Percentiles rank a stretch among this genome's conserved stretches.
Evolutionary conservation across 108 stramenopile genomes (phyloP).

Genomic region (Fistulifera pelliculosa): DNA sequence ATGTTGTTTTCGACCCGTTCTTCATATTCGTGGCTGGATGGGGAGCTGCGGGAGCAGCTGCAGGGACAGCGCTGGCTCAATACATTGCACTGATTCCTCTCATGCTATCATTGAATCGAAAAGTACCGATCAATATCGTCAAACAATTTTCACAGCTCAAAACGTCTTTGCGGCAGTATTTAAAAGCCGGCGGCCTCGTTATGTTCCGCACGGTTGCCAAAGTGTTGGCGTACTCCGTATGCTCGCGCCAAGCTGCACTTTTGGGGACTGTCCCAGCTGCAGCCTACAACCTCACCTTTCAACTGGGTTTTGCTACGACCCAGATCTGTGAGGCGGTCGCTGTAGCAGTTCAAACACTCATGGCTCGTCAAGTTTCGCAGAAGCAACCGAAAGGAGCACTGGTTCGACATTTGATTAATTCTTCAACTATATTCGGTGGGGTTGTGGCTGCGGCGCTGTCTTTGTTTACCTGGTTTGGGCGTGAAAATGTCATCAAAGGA

Average conservation of each 20-base stretch:
- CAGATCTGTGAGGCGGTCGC: slow-evolving; percentile 87
- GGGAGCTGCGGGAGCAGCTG: slow-evolving; percentile 87
- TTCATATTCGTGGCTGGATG: slow-evolving; percentile 77
- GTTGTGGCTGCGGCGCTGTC: slow-evolving; percentile 51
- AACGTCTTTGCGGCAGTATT: slow-evolving; percentile 50
- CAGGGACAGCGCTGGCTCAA: slow-evolving; percentile 83
- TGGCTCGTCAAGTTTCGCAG: slow-evolving; percentile 63
- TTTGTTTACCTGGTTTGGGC: slow-evolving; percentile 62
- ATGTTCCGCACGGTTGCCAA: slow-evolving; percentile 77
- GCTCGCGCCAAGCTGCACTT: slow-evolving; percentile 72
- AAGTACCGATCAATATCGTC: slow-evolving; percentile 55
- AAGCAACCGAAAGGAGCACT: slow-evolving; percentile 27
- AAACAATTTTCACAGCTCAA: slow-evolving; percentile 49
- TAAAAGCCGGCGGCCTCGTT: slow-evolving; percentile 69
- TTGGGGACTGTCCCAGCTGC: slow-evolving; percentile 81
- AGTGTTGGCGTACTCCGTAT: slow-evolving; percentile 81
- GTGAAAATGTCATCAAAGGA: slow-evolving; percentile 54
- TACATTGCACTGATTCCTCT: slow-evolving; percentile 75
- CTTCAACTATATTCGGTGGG: slow-evolving; percentile 63
- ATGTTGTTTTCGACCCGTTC: slow-evolving; percentile 79
- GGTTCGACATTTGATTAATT: slow-evolving; percentile 70
- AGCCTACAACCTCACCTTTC: slow-evolving; percentile 87
- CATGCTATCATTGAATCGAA: slow-evolving; percentile 51
- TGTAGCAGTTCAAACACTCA: slow-evolving; percentile 32
- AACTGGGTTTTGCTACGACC: slow-evolving; percentile 89